Percentiles rank a stretch among this genome's conserved stretches.
Evolutionary conservation across 768 basidiomycete genomes (phyloP).

Genomic region (Kwoniella newhampshirensis): DNA sequence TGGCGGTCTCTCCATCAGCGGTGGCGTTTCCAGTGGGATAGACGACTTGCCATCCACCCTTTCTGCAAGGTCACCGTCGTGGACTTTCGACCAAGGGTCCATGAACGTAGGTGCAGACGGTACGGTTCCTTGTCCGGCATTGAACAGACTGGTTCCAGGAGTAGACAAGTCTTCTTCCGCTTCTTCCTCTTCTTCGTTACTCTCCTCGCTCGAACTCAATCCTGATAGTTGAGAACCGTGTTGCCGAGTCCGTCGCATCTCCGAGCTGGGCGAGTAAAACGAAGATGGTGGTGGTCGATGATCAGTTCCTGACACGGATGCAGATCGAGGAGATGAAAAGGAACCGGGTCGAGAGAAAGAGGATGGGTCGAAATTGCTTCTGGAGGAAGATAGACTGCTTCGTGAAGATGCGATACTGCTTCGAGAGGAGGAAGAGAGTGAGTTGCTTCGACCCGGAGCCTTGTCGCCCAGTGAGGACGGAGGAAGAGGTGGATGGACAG

Average conservation of each 20-base stretch:
- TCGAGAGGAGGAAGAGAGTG: slow-evolving; percentile 10
- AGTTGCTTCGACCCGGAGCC: neutral
- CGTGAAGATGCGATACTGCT: slow-evolving; percentile 9
- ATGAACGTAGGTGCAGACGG: slow-evolving; percentile 7
- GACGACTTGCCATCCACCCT: neutral
- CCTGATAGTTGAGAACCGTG: neutral
- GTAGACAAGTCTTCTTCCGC: slow-evolving; percentile 10
- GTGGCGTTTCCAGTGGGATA: slow-evolving; percentile 23
- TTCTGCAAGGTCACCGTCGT: neutral
- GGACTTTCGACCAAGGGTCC: slow-evolving; percentile 13
- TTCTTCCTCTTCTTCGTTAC: slow-evolving; percentile 9
- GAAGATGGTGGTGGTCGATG: neutral
- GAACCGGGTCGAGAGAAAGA: slow-evolving; percentile 14
- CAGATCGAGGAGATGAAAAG: neutral
- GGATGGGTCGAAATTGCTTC: slow-evolving; percentile 6
- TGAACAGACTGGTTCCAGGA: neutral
- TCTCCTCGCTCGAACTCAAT: slow-evolving; percentile 13
- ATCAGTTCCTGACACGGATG: neutral
- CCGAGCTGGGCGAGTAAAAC: neutral
- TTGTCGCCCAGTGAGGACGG: too few species aligned
- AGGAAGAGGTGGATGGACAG: neutral
- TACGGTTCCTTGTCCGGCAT: neutral
- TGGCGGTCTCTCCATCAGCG: slow-evolving; percentile 17
- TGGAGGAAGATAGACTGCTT: slow-evolving; percentile 8
- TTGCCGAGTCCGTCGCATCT: neutral